Conservation (phyloP, 163 green algal species). For the Volvox carteri region DNA sequence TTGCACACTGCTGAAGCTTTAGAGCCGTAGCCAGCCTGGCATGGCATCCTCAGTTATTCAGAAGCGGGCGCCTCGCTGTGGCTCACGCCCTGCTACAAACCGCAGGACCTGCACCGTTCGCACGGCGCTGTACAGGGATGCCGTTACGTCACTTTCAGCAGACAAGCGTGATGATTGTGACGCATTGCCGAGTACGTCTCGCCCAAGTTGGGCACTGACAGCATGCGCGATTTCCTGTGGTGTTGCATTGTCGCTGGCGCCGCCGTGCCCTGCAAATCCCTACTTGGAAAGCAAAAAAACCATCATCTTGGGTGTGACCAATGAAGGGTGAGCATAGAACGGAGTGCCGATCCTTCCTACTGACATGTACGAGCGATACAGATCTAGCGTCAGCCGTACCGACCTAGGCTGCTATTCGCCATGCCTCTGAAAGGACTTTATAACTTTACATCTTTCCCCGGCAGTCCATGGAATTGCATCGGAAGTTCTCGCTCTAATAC, state of each 20-base stretch:
- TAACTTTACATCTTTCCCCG: too few relatives aligned
- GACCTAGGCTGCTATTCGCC: too few relatives aligned
- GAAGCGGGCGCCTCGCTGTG: background rate
- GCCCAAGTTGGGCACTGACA: background rate
- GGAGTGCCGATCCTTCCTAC: too few relatives aligned
- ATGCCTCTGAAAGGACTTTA: too few relatives aligned
- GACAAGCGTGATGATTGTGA: background rate
- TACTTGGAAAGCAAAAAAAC: constrained; percentile 47
- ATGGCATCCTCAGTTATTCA: background rate
- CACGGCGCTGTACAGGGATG: background rate
- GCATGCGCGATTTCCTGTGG: background rate
- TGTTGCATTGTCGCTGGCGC: background rate
- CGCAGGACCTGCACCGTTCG: background rate
- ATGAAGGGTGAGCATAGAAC: background rate
- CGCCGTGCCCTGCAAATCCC: background rate
- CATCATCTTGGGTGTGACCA: constrained; percentile 22
- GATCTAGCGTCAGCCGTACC: too few relatives aligned
- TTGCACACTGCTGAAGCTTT: background rate
- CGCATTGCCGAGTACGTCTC: background rate
- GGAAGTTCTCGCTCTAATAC: too few relatives aligned
- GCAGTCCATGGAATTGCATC: too few relatives aligned
- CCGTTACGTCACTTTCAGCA: background rate
- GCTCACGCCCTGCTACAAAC: background rate
- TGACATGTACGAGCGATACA: too few relatives aligned
- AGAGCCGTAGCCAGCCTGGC: background rate